Base-by-base conservation (phyloP, 2,329 filamentous ascomycete species). In the Ceratocystiopsis minuta region DNA sequence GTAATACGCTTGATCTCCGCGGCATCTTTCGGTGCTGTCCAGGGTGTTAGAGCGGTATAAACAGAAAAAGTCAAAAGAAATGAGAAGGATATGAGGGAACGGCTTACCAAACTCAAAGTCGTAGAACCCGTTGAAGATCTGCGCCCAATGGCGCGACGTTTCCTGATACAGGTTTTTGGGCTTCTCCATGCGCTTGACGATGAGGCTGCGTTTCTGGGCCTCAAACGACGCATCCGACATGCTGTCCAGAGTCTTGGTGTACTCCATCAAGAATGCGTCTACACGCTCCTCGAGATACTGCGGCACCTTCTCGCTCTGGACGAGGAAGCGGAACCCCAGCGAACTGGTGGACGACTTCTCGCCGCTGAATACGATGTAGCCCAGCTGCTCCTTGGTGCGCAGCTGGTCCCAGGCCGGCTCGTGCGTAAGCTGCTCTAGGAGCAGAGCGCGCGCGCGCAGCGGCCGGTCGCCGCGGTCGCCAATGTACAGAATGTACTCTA, bases 381-480 rank as follows among this genome's bases (percentile, higher is more conserved):
- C 90, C 7, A 98, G 78, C 60, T 98, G 88, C 58, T 98, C 88
- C 60, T 96, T 95, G 36, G 90, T 96, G 39, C 90, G 76, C 9
- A 98, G 69, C 57, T 93, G 86, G 59, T 98, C 85, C 55, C 96
- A 98, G 10, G 81, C 81, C 4, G 87, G 87, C 61, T 98, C 90
- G 43, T 93, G 82, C 0, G 85, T 78, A 62, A 98, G 81, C 59
- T 96, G 90, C 20, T 84, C 80, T 36, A 95, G 70, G 6, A 98
- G 68, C 36, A 92, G 66, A 0, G 83, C 70, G 58, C 82, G 86
- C 14, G 87, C 82, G 16, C 85, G 75, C 13, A 82, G 59, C 6
- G 60, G 55, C n/a, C 77, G 70, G 53, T 93, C 78, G 3, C 73
- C 68, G 48, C 76, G 73, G 48, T 74, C 70, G 16, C 82, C 81